Base-by-base conservation (phyloP, 1,139 yeast species). In the Debaryomyces psychrophilus region DNA sequence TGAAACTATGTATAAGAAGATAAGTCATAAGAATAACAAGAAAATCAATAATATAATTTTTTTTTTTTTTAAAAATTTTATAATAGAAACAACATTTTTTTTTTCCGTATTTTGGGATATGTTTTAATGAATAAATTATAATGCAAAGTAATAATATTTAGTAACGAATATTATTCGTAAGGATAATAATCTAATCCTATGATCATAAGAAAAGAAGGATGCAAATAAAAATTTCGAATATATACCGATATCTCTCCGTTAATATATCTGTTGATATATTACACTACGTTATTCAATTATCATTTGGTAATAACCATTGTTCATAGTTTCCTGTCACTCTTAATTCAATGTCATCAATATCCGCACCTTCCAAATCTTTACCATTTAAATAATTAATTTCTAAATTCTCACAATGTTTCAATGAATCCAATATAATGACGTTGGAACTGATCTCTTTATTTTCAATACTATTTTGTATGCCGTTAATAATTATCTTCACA, bases 401-500 rank as follows among this genome's bases (percentile, higher is more conserved):
- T 56, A 74, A 63, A 55, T 75, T 75, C 20, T 61, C 58, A 57
- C 79, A 74, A 44, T 58, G 57, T 48, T 65, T 62, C 37, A 74
- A 60, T 5, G 73, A 61, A 28, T 63, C 64, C 53, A 73, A 63
- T 38, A 71, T 55, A 23, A 69, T 62, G 20, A 59, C 52, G 43
- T 64, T 56, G 44, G 61, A 51, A 44, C 55, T 57, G 15, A 55
- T 55, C 36, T 62, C 68, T 23, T 53, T 51, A 25, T 51, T 43
- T 43, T 71, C 73, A 44, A 63, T 58, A 18, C 66, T 52, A 51
- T 68, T 69, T 48, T 65, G 70, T 47, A 74, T 68, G 25, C 77
- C 76, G 48, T 72, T 71, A 47, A 73, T 61, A 48, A 75, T 75
- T 45, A 80, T 77, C 60, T 82, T 79, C 54, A 90, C 85, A 60